Percentiles rank a stretch among this genome's conserved stretches.
These are phyloP conservation scores for Tanacetum coccineum DNA, from an alignment of 129 eudicot genomes.

Conservation along the genomic window DNA sequence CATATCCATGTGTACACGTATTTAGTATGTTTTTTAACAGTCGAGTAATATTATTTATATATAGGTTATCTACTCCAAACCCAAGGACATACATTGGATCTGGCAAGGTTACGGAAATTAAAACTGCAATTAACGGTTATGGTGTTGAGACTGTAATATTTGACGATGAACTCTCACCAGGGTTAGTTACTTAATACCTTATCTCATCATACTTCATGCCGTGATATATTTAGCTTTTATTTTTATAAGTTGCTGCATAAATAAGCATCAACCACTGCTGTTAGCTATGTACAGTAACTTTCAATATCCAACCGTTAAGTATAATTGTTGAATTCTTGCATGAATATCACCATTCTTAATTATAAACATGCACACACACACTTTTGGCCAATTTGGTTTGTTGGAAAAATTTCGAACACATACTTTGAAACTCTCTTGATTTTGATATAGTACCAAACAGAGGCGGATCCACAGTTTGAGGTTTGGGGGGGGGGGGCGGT, in stretches of 20 bases:
- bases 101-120: slow-evolving; percentile 90
- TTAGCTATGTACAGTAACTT: slow-evolving; percentile 5
- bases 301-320: slow-evolving; percentile 13
- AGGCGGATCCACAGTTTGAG: too few relatives aligned
- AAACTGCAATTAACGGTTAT: slow-evolving; percentile 67
- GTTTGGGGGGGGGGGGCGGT: too few relatives aligned
- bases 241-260: not conserved
- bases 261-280: not conserved
- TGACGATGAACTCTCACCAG: slow-evolving; percentile 97
- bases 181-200: slow-evolving; percentile 49
- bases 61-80: slow-evolving; percentile 69
- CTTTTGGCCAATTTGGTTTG: too few relatives aligned
- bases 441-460: slow-evolving; percentile 4
- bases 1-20: slow-evolving; percentile 1
- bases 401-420: not conserved
- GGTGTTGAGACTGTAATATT: slow-evolving; percentile 89
- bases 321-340: not conserved
- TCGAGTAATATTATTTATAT: slow-evolving; percentile 26
- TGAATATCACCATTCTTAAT: not conserved
- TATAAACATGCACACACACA: not conserved
- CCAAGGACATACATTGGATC: slow-evolving; percentile 91
- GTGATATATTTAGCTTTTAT: not conserved
- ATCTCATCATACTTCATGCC: not conserved
- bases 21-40: slow-evolving; percentile 9
- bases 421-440: not conserved